Conservation (phyloP, 176 grass and related monocot genomes). For the Oryza glaberrima region DNA sequence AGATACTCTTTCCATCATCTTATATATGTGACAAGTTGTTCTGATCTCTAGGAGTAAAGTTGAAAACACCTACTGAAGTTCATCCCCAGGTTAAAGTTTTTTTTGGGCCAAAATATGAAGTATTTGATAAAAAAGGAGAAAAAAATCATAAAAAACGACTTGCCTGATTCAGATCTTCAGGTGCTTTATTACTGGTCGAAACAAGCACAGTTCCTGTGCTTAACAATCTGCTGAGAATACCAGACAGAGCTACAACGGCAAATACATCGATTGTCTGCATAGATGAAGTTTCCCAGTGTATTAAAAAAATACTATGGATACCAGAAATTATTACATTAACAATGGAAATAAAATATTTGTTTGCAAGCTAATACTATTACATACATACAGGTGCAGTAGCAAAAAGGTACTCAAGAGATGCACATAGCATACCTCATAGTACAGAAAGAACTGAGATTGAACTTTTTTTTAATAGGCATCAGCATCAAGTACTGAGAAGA, state of each 20-base stretch:
- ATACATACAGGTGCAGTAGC: neutral
- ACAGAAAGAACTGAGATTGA: slow-evolving; percentile 5
- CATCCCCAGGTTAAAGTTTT: neutral
- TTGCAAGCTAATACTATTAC: slow-evolving; percentile 10
- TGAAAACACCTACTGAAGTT: neutral
- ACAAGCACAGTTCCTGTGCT: slow-evolving; percentile 88
- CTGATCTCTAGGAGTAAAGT: neutral
- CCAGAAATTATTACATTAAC: neutral
- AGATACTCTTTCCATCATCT: neutral
- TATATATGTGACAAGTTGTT: neutral
- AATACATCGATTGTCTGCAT: slow-evolving; percentile 92
- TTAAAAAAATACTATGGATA: slow-evolving; percentile 7
- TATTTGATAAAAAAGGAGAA: neutral
- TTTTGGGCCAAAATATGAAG: neutral
- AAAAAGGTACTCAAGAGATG: neutral
- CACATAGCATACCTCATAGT: neutral
- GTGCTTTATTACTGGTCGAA: slow-evolving; percentile 82
- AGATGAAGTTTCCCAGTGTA: slow-evolving; percentile 32
- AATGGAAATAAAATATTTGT: neutral
- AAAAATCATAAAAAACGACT: neutral
- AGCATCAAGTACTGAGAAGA: neutral
- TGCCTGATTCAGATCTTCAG: slow-evolving; percentile 94
- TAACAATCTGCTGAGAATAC: slow-evolving; percentile 80
- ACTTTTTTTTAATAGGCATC: neutral
- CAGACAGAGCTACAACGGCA: slow-evolving; percentile 86